Evolutionary conservation across 176 grass and related monocot species (phyloP).

Genomic region (Hyparrhenia diplandra): DNA sequence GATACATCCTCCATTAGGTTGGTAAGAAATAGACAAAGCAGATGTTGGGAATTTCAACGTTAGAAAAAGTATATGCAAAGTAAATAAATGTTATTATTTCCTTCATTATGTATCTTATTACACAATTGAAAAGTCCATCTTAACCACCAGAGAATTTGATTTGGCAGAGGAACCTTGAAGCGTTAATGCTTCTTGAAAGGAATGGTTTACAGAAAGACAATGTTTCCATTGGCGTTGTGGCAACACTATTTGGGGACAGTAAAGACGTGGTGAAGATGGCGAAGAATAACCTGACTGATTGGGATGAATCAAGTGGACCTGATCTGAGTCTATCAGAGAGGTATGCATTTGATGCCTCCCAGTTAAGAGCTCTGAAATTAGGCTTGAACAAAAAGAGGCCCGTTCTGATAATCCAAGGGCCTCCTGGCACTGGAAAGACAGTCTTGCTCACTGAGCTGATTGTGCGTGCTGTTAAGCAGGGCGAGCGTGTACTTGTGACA

Average conservation of each 20-base stretch:
- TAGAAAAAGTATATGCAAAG: neutral
- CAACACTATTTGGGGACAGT: slow-evolving; percentile 76
- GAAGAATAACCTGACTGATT: slow-evolving; percentile 56
- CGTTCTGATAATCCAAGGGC: slow-evolving; percentile 77
- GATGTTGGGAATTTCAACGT: neutral
- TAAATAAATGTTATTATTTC: neutral
- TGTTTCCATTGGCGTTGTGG: slow-evolving; percentile 67
- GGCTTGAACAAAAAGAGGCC: slow-evolving; percentile 91
- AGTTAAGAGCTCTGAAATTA: slow-evolving; percentile 68
- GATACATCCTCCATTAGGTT: neutral
- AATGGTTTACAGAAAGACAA: slow-evolving; percentile 82
- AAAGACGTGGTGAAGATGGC: slow-evolving; percentile 64
- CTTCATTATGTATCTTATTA: neutral
- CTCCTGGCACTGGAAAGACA: slow-evolving; percentile 96
- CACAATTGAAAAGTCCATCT: neutral
- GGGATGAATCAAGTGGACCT: slow-evolving; percentile 34
- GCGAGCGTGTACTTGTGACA: slow-evolving; percentile 78
- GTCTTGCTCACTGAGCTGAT: slow-evolving; percentile 75
- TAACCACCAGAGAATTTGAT: slow-evolving; percentile 27
- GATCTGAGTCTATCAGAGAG: slow-evolving; percentile 43
- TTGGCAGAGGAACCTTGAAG: slow-evolving; percentile 91
- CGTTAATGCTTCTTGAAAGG: slow-evolving; percentile 86
- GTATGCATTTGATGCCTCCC: slow-evolving; percentile 66
- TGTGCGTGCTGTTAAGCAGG: slow-evolving; percentile 69
- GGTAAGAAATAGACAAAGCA: slow-evolving; percentile 10